Base-by-base conservation (phyloP, 2,329 filamentous ascomycete species). In the Rutstroemia sp. region DNA sequence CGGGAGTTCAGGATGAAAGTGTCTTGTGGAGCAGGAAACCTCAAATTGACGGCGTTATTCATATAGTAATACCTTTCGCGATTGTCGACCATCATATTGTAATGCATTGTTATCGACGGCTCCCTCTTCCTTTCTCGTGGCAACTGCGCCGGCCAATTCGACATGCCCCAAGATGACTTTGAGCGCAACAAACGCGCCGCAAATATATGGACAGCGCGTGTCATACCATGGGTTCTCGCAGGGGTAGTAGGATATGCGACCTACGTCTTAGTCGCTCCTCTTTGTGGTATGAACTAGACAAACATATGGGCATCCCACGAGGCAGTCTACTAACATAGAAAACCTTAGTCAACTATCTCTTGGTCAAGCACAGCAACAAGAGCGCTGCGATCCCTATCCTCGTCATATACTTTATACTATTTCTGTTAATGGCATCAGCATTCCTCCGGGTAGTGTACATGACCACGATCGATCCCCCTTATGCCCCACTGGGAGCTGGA, bases 381-480 rank as follows among this genome's bases (percentile, higher is more conserved):
- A 78, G 80, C 54, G 73, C 83, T 30, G 89, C 84, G 44, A 79
- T 86, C 57, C 82, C 81, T 12, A 80, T 96, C 56, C 75, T 95
- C 46, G 79, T 83, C 27, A 71, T 92, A 23, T 91, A 89, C 72
- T 87, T 87, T 66, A 52, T 92, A 53, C 76, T 95, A 54, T 75
- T 96, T 46, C 63, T 88, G 16, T 76, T 87, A 30, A 80, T 90
- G 66, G 67, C 86, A 23, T 65, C 76, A 34, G 78, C 85, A 19
- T 96, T 95, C 71, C 67, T 87, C 19, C 86, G 91, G 60, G 79
- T 92, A 9, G 71, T 92, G 44, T 73, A 83, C 60, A 79, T 81
- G 36, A 84, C 95, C 51, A 78, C 82, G 57, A 76, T 76, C 63
- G 81, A 91, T 62, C 87, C 91, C 0, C 92, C 89, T 4, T 80